Conservation (phyloP, 306 rosid species). For the Bauhinia variegata region DNA sequence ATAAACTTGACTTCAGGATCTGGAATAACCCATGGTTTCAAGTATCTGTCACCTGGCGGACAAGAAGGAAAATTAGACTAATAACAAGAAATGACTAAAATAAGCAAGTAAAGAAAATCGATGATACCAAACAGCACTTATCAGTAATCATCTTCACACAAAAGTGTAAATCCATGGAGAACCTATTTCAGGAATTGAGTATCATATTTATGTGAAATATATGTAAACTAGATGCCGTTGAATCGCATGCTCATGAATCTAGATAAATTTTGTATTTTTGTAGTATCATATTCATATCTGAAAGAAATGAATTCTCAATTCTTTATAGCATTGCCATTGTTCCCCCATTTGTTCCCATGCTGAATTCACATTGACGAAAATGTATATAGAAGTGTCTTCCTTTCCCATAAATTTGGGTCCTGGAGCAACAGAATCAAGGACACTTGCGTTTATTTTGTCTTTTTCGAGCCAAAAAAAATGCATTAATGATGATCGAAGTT, state of each 20-base stretch:
- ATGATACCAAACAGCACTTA: neutral
- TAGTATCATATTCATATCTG: neutral
- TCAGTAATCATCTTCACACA: neutral
- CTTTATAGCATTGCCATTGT: neutral
- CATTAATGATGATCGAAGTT: neutral
- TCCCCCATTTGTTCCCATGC: neutral
- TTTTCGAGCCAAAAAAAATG: neutral
- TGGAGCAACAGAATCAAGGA: neutral
- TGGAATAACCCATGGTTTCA: conserved; percentile 82
- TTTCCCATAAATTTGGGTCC: neutral
- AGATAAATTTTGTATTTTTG: neutral
- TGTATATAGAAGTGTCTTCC: neutral
- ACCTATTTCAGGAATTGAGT: neutral
- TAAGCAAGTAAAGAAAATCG: neutral
- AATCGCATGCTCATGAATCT: neutral
- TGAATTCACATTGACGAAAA: conserved; percentile 1
- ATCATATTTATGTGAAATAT: neutral
- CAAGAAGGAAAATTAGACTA: conserved; percentile 18
- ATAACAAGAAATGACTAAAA: neutral
- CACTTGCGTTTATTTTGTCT: neutral
- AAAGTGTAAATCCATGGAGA: neutral
- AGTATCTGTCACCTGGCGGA: conserved; percentile 69
- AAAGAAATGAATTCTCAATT: neutral
- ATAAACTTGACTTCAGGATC: conserved; percentile 69
- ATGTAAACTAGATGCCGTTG: neutral